Conservation (phyloP, 306 rosid genomes). For the Fragaria nilgerrensis region DNA sequence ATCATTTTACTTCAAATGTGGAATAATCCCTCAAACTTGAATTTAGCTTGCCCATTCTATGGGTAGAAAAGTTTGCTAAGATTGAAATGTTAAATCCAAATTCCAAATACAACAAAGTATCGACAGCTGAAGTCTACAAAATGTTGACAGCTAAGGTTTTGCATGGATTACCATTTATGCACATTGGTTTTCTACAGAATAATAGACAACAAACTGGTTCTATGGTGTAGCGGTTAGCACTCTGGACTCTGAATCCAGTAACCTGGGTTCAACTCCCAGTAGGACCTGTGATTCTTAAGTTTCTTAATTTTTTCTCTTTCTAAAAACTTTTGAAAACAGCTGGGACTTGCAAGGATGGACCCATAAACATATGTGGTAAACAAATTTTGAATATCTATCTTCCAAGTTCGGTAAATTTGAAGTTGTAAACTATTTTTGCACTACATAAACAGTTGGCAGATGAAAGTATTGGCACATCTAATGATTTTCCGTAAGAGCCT, state of each 20-base stretch:
- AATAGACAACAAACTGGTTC: background rate
- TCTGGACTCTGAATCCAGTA: background rate
- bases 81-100: background rate
- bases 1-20: background rate
- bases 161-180: background rate
- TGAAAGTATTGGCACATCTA: background rate
- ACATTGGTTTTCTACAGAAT: background rate
- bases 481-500: background rate
- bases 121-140: background rate
- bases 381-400: background rate
- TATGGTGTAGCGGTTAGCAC: background rate
- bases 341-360: background rate
- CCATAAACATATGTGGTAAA: no score
- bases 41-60: background rate
- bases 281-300: background rate
- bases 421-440: background rate
- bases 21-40: background rate
- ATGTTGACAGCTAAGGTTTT: background rate
- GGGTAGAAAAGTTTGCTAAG: background rate
- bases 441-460: background rate
- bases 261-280: background rate
- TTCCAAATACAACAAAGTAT: background rate
- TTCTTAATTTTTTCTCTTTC: background rate
- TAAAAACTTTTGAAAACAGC: background rate
- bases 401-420: background rate